Base-by-base conservation (phyloP, 257 asterid genomes). In the Ligustrum vulgare region DNA sequence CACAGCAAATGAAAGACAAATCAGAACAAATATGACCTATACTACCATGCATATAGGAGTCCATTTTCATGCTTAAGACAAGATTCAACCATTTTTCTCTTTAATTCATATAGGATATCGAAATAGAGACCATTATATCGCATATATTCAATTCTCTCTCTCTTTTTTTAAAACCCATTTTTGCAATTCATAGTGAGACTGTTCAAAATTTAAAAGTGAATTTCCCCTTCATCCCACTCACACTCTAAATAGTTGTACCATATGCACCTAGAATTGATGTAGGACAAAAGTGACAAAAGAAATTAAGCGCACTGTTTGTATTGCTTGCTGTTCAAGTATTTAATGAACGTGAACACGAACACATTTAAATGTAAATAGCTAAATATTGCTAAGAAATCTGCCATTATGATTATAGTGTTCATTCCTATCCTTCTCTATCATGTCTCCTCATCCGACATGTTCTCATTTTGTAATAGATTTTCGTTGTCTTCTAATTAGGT, bases 401-500 rank as follows among this genome's bases (percentile, higher is more conserved):
- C 49, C 64, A 3, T 58, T 49, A 15, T 28, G 66, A 25, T 60
- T 22, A 5, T 76, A 47, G 20, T 34, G 23, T 22, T 39, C 51
- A 41, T 76, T 8, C 18, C 10, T 32, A 43, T 18, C 47, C 43
- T 5, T 18, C 15, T 72, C 51, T 1, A 32, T 67, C 67, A 66
- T 81, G 72, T 51, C 22, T 76, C 65, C 32, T 15, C 32, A 43
- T 75, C 56, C 7, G 16, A 70, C 28, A 6, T 63, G 15, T 69
- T 58, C 71, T 75, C 63, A 69, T 67, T 20, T 31, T 56, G 12
- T 45, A 69, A 72, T 71, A 22, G 22, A 8, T 65, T 75, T 60
- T 41, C 31, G 66, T 71, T 63, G 37, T 72, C 32, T 23, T 77
- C 66, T 33, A 22, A 41, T 16, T 65, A 94, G 99, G 93, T 92